Evolutionary conservation across 768 basidiomycete species (phyloP).

Genomic region (Glaciozyma martinii): DNA sequence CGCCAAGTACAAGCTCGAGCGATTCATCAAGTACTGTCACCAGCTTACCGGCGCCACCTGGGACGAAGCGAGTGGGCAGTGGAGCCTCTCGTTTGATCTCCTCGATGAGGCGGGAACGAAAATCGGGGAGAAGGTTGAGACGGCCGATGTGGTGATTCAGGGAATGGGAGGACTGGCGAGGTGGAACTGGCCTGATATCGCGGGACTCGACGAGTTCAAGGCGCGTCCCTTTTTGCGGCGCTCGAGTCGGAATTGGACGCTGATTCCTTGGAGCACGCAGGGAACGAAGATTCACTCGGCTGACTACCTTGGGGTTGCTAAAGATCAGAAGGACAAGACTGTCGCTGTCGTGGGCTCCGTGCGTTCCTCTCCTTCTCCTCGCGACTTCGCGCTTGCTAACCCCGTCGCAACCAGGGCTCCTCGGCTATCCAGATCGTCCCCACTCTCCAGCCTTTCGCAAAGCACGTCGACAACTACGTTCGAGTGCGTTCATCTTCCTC

Average conservation of each 20-base stretch:
- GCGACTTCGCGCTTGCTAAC: background rate
- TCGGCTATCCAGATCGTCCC: slow-evolving; percentile 30
- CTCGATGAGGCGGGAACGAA: slow-evolving; percentile 39
- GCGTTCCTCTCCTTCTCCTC: background rate
- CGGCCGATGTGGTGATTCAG: slow-evolving; percentile 52
- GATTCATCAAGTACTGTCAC: slow-evolving; percentile 26
- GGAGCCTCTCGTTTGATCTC: slow-evolving; percentile 45
- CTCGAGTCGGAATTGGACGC: background rate
- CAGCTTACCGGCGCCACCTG: slow-evolving; percentile 46
- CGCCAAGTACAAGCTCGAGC: slow-evolving; percentile 29
- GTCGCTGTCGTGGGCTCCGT: slow-evolving; percentile 37
- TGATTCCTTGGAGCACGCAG: background rate
- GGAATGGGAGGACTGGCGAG: slow-evolving; percentile 48
- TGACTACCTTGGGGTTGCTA: slow-evolving; percentile 45
- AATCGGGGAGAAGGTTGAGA: slow-evolving; percentile 44
- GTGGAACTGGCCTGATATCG: slow-evolving; percentile 62
- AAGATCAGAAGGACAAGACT: slow-evolving; percentile 32
- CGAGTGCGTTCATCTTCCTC: background rate
- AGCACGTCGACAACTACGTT: slow-evolving; percentile 25
- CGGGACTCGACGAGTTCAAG: slow-evolving; percentile 51
- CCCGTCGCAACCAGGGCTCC: slow-evolving; percentile 7
- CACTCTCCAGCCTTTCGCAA: slow-evolving; percentile 12
- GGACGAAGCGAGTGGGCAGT: slow-evolving; percentile 49
- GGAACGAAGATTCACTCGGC: slow-evolving; percentile 60
- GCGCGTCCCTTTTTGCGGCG: background rate